These are phyloP conservation scores for Macrophomina phaseolina DNA, from an alignment of 2,329 filamentous ascomycete genomes.

Conservation along the genomic window DNA sequence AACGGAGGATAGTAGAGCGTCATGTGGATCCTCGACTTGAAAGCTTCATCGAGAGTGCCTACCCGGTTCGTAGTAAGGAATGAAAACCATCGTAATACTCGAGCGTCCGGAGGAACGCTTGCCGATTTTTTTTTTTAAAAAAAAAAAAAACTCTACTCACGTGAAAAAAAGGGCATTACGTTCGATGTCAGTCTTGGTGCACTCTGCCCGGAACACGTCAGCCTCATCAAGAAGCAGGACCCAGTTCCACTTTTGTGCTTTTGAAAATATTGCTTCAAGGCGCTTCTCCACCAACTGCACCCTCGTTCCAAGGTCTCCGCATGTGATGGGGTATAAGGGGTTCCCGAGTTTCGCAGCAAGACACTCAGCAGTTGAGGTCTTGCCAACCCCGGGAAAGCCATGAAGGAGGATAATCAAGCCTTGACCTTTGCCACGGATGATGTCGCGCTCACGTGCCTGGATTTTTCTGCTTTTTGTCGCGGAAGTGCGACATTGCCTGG, in stretches of 20 bases:
- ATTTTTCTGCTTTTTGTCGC: constrained; percentile 34
- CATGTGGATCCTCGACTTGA: constrained; percentile 29
- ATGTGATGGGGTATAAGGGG: constrained; percentile 13
- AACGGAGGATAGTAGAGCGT: constrained; percentile 28
- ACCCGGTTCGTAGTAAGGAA: constrained; percentile 29
- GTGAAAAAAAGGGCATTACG: constrained; percentile 86
- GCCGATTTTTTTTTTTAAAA: too few relatives aligned
- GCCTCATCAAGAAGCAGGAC: constrained; percentile 37
- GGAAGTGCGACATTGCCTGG: constrained; percentile 31
- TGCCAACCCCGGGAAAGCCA: constrained; percentile 18
- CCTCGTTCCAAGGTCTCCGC: constrained; percentile 28
- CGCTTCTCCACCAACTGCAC: constrained; percentile 24
- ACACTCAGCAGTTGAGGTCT: constrained; percentile 9
- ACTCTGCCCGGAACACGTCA: constrained; percentile 69
- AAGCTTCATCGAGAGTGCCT: constrained; percentile 28
- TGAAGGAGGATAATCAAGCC: constrained; percentile 15
- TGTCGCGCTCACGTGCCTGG: constrained; percentile 35
- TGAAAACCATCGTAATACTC: constrained; percentile 46
- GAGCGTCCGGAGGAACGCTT: constrained; percentile 35
- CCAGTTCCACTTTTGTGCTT: constrained; percentile 25
- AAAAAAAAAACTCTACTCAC: too few relatives aligned
- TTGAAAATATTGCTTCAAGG: constrained; percentile 27
- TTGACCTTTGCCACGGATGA: not conserved
- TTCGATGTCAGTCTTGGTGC: constrained; percentile 81
- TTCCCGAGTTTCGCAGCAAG: not conserved